These are phyloP conservation scores for Byssothecium circinans DNA, from an alignment of 2,329 filamentous ascomycete genomes.

Conservation along the genomic window DNA sequence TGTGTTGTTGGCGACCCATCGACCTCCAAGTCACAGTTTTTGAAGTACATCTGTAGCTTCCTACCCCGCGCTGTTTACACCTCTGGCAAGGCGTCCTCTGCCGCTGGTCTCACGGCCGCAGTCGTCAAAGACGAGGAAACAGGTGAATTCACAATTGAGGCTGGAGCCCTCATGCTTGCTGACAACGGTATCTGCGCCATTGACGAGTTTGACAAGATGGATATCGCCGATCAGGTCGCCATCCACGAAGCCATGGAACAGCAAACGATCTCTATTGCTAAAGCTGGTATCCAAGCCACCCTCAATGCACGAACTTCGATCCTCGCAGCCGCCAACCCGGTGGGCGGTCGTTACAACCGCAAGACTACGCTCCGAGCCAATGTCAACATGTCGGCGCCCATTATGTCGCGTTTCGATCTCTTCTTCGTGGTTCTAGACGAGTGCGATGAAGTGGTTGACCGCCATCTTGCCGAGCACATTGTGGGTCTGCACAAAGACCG, in stretches of 20 bases:
- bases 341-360: slow-evolving; percentile 94
- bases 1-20: slow-evolving; percentile 97
- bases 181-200: slow-evolving; percentile 97
- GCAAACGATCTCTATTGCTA: slow-evolving; percentile 98
- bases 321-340: slow-evolving; percentile 92
- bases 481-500: slow-evolving; percentile 90
- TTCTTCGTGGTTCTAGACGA: slow-evolving; percentile 98
- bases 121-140: slow-evolving; percentile 99
- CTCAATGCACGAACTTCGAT: slow-evolving; percentile 95
- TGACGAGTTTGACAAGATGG: slow-evolving; percentile 99
- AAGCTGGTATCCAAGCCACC: slow-evolving; percentile 96
- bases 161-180: slow-evolving; percentile 94
- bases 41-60: slow-evolving; percentile 97
- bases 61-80: slow-evolving; percentile 97
- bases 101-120: slow-evolving; percentile 93
- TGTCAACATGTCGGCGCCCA: slow-evolving; percentile 97
- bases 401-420: slow-evolving; percentile 98
- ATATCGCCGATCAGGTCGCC: slow-evolving; percentile 92
- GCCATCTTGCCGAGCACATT: slow-evolving; percentile 91
- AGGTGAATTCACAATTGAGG: slow-evolving; percentile 97
- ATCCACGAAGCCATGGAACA: slow-evolving; percentile 99
- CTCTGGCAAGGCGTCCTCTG: slow-evolving; percentile 94
- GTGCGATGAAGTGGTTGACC: slow-evolving; percentile 88
- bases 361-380: slow-evolving; percentile 92
- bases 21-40: slow-evolving; percentile 95